These are phyloP conservation scores for Rhizoclosmatium sp. DNA, from an alignment of 192 early-diverging fungal genomes.

Conservation along the genomic window DNA sequence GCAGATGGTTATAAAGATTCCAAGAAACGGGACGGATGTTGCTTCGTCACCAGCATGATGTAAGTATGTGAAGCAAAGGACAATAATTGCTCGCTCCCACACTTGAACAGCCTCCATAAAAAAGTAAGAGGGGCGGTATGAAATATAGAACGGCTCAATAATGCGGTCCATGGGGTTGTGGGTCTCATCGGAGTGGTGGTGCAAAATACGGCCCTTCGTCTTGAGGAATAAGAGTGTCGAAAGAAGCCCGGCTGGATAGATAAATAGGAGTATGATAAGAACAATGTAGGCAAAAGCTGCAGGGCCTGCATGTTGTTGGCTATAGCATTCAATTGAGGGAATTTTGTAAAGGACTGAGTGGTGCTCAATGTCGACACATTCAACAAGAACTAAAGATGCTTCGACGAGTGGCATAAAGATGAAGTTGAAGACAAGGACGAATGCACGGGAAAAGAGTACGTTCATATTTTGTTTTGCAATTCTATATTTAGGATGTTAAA, in stretches of 20 bases:
- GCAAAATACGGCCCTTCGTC: background rate
- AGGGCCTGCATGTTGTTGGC: background rate
- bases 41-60: background rate
- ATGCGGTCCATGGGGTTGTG: constrained; percentile 1
- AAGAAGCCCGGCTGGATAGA: constrained; percentile 21
- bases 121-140: constrained; percentile 17
- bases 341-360: constrained; percentile 9
- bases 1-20: constrained; percentile 1
- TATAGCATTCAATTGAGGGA: constrained; percentile 26
- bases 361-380: constrained; percentile 10
- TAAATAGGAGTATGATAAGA: constrained; percentile 6
- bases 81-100: constrained; percentile 29
- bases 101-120: constrained; percentile 13
- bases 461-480: constrained; percentile 3
- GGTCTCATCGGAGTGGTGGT: background rate
- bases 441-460: constrained; percentile 3
- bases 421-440: constrained; percentile 18
- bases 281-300: constrained; percentile 16
- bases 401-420: constrained; percentile 34
- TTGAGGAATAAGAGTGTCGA: background rate
- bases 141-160: constrained; percentile 10
- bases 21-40: background rate
- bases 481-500: background rate
- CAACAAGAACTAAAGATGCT: constrained; percentile 8
- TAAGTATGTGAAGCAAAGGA: constrained; percentile 30